Percentiles rank a stretch among this genome's conserved stretches.
These are phyloP conservation scores for Colletotrichum chrysophilum DNA, from an alignment of 2,329 filamentous ascomycete species.

Conservation along the genomic window DNA sequence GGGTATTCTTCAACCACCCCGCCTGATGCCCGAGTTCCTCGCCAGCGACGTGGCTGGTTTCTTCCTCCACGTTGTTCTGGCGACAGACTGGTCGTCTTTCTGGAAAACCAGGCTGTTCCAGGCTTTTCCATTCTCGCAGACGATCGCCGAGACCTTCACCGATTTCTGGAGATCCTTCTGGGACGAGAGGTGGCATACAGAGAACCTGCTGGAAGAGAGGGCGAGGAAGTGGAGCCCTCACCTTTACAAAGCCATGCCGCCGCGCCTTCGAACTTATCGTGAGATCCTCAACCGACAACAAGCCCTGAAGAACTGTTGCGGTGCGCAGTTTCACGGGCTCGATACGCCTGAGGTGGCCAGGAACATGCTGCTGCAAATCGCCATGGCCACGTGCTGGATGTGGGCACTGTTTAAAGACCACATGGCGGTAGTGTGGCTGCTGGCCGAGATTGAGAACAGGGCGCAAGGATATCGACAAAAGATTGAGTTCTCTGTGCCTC, in stretches of 20 bases:
- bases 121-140: neutral
- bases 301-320: conserved; percentile 14
- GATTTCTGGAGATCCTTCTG: neutral
- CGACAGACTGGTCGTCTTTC: neutral
- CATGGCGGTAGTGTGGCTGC: neutral
- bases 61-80: neutral
- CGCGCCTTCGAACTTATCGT: conserved; percentile 15
- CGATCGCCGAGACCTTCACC: neutral
- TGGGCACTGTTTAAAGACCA: conserved; percentile 6
- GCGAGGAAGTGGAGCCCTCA: neutral
- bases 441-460: neutral
- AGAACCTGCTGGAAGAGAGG: neutral
- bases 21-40: neutral
- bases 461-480: neutral
- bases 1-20: neutral
- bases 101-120: neutral
- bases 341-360: neutral
- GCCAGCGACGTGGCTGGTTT: conserved; percentile 4
- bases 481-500: neutral
- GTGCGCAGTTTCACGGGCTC: neutral
- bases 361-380: conserved; percentile 11
- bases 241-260: neutral
- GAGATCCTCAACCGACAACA: conserved; percentile 22
- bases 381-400: conserved; percentile 9
- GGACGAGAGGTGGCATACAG: conserved; percentile 10